These are phyloP conservation scores for Trichoderma polysporum DNA, from an alignment of 2,329 filamentous ascomycete genomes.

Conservation along the genomic window DNA sequence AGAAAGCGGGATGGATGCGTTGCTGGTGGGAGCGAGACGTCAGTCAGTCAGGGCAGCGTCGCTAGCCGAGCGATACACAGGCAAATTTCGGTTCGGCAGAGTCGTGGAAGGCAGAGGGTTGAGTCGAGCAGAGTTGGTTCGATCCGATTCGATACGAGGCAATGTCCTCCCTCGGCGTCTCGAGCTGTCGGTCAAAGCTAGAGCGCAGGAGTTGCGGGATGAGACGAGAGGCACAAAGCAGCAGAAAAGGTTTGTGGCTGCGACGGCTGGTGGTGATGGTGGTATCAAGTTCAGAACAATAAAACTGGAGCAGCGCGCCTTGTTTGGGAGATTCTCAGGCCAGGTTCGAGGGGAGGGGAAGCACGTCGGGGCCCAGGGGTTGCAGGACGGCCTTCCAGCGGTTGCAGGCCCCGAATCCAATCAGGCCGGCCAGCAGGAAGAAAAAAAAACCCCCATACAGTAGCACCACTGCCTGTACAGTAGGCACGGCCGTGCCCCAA, in stretches of 20 bases:
- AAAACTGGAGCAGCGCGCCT: slow-evolving; percentile 17
- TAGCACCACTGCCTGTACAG: background rate
- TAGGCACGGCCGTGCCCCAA: background rate
- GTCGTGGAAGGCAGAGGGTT: background rate
- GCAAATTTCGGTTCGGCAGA: slow-evolving; percentile 13
- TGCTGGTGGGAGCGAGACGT: background rate
- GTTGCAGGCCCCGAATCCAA: background rate
- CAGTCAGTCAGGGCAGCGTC: slow-evolving; percentile 16
- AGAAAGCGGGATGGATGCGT: background rate
- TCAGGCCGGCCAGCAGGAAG: background rate
- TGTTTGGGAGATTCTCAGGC: slow-evolving; percentile 10
- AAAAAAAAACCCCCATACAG: background rate
- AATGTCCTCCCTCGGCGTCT: background rate
- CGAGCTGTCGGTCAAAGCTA: background rate
- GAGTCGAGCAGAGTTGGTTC: background rate
- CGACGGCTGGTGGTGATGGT: slow-evolving; percentile 19
- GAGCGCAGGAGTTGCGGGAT: background rate
- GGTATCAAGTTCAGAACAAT: slow-evolving; percentile 2
- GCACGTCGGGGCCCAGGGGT: slow-evolving; percentile 5
- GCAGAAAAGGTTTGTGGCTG: slow-evolving; percentile 17
- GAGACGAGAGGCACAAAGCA: slow-evolving; percentile 5
- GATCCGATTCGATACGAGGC: background rate
- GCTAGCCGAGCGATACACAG: slow-evolving; percentile 6
- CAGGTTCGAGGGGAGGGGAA: slow-evolving; percentile 11
- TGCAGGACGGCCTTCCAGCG: background rate